Percentiles rank a stretch among this genome's conserved stretches.
Evolutionary conservation across 345 rosid genomes (phyloP).

Genomic region (Litchi chinensis): DNA sequence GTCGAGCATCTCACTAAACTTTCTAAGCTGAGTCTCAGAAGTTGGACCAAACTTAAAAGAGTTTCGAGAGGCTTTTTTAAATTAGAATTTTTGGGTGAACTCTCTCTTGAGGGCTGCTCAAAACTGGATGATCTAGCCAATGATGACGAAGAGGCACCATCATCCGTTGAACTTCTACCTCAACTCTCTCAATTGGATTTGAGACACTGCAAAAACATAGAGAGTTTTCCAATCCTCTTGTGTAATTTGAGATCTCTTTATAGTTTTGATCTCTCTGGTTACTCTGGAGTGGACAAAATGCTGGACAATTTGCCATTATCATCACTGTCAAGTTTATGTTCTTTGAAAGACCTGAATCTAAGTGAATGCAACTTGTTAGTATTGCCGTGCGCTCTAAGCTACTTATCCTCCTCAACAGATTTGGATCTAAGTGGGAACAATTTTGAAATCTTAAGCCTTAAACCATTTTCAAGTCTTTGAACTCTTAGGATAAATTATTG

Average conservation of each 20-base stretch:
- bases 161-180: constrained; percentile 10
- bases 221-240: constrained; percentile 3
- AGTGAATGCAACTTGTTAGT: neutral
- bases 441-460: neutral
- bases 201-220: constrained; percentile 6
- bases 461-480: neutral
- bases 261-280: neutral
- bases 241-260: neutral
- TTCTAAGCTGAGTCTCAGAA: neutral
- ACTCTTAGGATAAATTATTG: neutral
- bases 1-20: constrained; percentile 2
- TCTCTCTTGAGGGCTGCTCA: constrained; percentile 8
- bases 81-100: neutral
- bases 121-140: constrained; percentile 2
- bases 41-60: constrained; percentile 17
- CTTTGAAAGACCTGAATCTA: neutral
- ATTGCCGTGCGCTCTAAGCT: neutral
- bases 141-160: neutral
- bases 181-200: neutral
- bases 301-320: too few relatives aligned
- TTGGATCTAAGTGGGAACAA: neutral
- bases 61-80: constrained; percentile 1
- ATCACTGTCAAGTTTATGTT: neutral
- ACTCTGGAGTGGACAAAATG: neutral
- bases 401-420: neutral